These are phyloP conservation scores for Pythium chondricola DNA, from an alignment of 352 stramenopile genomes.

Conservation along the genomic window DNA sequence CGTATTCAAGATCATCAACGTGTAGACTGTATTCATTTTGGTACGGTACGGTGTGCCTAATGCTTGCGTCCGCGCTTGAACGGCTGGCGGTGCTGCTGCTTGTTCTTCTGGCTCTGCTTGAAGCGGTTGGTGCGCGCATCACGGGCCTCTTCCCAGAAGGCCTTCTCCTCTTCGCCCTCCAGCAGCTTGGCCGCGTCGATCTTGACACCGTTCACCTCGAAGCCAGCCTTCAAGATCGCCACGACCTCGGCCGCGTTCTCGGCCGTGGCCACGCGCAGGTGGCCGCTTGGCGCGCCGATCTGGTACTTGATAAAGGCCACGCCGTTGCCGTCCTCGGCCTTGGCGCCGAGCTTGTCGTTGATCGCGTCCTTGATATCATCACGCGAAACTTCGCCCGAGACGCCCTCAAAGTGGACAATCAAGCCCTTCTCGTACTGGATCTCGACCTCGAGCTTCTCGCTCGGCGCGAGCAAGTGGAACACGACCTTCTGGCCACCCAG, in stretches of 20 bases:
- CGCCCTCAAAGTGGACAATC: constrained; percentile 78
- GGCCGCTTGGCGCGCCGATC: constrained; percentile 61
- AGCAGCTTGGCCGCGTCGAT: constrained; percentile 49
- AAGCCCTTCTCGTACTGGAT: constrained; percentile 79
- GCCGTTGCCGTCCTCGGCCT: constrained; percentile 45
- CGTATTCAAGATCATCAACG: too few species aligned
- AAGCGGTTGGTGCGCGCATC: constrained; percentile 68
- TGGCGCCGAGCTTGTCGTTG: constrained; percentile 76
- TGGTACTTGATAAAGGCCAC: constrained; percentile 87
- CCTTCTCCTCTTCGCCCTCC: constrained; percentile 75
- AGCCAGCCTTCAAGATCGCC: constrained; percentile 48
- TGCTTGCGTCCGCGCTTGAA: constrained; percentile 26
- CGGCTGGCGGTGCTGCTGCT: constrained; percentile 61
- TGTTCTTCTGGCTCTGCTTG: constrained; percentile 74
- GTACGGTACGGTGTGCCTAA: constrained; percentile 22
- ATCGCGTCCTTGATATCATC: constrained; percentile 85
- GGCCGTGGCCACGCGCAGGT: constrained; percentile 52
- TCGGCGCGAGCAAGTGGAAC: constrained; percentile 68
- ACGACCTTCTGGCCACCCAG: constrained; percentile 69
- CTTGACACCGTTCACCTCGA: constrained; percentile 68
- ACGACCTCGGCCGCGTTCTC: constrained; percentile 63
- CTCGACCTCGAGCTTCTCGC: constrained; percentile 69
- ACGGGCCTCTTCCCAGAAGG: constrained; percentile 79
- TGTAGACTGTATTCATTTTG: too few species aligned
- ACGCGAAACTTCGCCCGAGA: constrained; percentile 73